These are phyloP conservation scores for Novakomyces olei DNA, from an alignment of 805 yeast genomes.

Conservation along the genomic window DNA sequence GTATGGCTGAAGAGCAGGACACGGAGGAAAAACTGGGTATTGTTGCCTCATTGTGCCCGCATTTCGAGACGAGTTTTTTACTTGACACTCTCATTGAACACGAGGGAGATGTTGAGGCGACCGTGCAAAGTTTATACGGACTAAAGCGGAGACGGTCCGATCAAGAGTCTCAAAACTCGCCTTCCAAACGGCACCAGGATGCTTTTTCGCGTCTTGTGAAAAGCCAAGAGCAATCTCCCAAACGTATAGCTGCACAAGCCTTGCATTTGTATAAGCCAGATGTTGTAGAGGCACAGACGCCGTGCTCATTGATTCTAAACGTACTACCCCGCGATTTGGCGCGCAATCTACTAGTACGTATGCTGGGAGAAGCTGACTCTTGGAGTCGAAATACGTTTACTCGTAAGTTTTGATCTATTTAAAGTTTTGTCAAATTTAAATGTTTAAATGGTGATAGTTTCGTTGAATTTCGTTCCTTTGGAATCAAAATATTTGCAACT, in stretches of 20 bases:
- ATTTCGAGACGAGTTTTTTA: conserved; percentile 11
- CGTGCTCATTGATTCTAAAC: conserved; percentile 29
- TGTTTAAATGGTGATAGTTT: too few species aligned
- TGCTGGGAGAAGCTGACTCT: conserved; percentile 20
- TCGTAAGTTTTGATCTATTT: too few species aligned
- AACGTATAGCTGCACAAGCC: conserved; percentile 8
- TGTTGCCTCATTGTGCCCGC: conserved; percentile 8
- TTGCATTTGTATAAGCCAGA: conserved; percentile 28
- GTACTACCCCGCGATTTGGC: conserved; percentile 33
- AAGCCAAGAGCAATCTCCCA: conserved; percentile 5
- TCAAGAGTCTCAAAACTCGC: neutral
- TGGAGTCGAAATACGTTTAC: conserved; percentile 29
- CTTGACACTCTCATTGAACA: conserved; percentile 7
- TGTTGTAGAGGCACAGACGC: conserved; percentile 23
- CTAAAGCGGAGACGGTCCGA: neutral
- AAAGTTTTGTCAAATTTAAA: too few species aligned
- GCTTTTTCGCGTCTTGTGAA: conserved; percentile 5
- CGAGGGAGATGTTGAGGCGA: conserved; percentile 6
- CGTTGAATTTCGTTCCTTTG: too few species aligned
- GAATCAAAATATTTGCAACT: too few species aligned
- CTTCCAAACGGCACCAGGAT: conserved; percentile 5
- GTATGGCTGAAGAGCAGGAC: conserved; percentile 3
- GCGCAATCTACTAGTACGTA: conserved; percentile 20
- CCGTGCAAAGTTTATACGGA: neutral
- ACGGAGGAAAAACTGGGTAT: conserved; percentile 9